A percentile compares a stretch with the other conserved stretches of the same genome.
These are phyloP conservation scores for Ophiostoma piceae DNA, from an alignment of 2,329 filamentous ascomycete genomes.

Conservation along the genomic window DNA sequence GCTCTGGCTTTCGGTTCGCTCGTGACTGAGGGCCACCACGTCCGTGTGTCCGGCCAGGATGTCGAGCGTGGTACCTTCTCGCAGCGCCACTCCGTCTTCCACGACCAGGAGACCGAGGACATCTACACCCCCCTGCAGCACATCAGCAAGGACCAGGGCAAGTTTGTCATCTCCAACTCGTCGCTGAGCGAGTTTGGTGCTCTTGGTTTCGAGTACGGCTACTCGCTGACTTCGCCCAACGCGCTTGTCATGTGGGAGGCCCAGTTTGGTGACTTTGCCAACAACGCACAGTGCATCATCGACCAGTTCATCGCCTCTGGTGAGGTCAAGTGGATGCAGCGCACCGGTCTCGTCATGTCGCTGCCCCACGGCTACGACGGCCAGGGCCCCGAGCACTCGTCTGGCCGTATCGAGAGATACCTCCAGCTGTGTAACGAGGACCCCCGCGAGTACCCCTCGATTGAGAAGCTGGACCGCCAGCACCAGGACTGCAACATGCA, in stretches of 20 bases:
- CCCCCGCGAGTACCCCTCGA: constrained; percentile 81
- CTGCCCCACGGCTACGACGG: constrained; percentile 97
- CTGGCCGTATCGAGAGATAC: constrained; percentile 93
- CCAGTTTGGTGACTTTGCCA: constrained; percentile 98
- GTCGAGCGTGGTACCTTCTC: constrained; percentile 99
- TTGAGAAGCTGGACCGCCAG: constrained; percentile 88
- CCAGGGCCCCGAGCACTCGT: constrained; percentile 97
- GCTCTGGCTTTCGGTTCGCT: constrained; percentile 90
- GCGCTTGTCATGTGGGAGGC: constrained; percentile 99
- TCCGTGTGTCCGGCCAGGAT: constrained; percentile 96
- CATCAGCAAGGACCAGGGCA: constrained; percentile 83
- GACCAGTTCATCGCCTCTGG: constrained; percentile 98
- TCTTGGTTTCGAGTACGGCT: constrained; percentile 97
- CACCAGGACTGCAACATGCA: constrained; percentile 99
- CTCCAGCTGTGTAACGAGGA: constrained; percentile 97
- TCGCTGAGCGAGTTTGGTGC: constrained; percentile 66
- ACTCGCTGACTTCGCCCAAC: constrained; percentile 93
- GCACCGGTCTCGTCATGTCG: constrained; percentile 92
- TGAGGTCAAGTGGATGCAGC: constrained; percentile 98
- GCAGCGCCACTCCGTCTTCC: constrained; percentile 92
- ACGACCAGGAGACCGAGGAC: constrained; percentile 91
- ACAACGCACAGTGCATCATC: constrained; percentile 98
- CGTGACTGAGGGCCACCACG: constrained; percentile 89
- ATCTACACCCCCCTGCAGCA: constrained; percentile 92
- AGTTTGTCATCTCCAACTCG: constrained; percentile 96